Evolutionary conservation across 345 rosid genomes (phyloP).

Genomic region (Heritiera fomes): DNA sequence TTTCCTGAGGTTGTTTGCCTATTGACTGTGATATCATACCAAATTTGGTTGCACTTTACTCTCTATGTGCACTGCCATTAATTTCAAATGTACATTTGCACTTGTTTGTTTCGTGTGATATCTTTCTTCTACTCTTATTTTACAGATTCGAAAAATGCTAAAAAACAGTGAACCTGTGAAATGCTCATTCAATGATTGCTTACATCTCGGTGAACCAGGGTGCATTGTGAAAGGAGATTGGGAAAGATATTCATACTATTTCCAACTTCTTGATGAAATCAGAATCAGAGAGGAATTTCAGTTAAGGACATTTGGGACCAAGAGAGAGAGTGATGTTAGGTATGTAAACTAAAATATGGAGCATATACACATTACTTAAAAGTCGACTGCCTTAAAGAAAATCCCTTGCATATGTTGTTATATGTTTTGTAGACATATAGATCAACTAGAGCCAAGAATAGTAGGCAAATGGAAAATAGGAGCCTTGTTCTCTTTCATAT

Average conservation of each 20-base stretch:
- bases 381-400: background rate
- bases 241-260: slow-evolving; percentile 83
- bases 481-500: background rate
- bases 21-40: background rate
- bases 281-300: slow-evolving; percentile 87
- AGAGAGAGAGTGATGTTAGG: slow-evolving; percentile 85
- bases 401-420: background rate
- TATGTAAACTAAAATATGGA: slow-evolving; percentile 27
- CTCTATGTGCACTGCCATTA: background rate
- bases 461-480: background rate
- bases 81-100: background rate
- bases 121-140: slow-evolving; percentile 7
- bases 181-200: slow-evolving; percentile 80
- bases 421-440: background rate
- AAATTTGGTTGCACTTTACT: slow-evolving; percentile 4
- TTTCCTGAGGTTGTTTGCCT: slow-evolving; percentile 78
- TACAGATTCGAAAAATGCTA: slow-evolving; percentile 53
- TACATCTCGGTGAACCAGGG: slow-evolving; percentile 87
- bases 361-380: background rate
- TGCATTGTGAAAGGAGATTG: slow-evolving; percentile 75
- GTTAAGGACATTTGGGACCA: slow-evolving; percentile 85
- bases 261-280: slow-evolving; percentile 87
- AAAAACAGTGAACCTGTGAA: slow-evolving; percentile 42
- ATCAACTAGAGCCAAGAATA: background rate
- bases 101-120: background rate